phyloP scores from a whole-genome alignment of 1,284 basidiomycete species.

The Rhizopogon hawkerae region DNA sequence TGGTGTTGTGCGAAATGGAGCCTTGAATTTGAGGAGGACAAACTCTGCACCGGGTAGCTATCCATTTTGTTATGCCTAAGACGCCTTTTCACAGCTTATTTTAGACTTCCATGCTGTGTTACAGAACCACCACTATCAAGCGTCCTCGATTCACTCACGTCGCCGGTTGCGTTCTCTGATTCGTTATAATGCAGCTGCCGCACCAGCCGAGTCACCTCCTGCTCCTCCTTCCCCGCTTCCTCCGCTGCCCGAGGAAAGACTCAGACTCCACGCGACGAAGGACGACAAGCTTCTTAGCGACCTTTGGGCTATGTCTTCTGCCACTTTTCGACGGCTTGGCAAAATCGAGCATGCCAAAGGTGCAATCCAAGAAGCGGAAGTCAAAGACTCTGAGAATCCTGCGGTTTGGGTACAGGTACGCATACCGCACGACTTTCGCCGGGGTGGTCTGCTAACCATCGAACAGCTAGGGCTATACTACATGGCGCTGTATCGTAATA shows the following conservation, averaged over 20 bases:
- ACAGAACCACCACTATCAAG: slow-evolving; percentile 60
- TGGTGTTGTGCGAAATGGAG: slow-evolving; percentile 50
- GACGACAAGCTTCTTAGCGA: slow-evolving; percentile 74
- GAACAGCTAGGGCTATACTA: slow-evolving; percentile 72
- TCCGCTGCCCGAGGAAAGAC: slow-evolving; percentile 23
- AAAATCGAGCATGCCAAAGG: slow-evolving; percentile 86
- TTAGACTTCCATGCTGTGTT: slow-evolving; percentile 60
- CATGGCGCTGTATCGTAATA: slow-evolving; percentile 45
- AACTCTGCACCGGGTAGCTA: slow-evolving; percentile 58
- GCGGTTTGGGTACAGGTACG: slow-evolving; percentile 90
- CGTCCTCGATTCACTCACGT: slow-evolving; percentile 81
- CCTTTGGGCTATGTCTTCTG: slow-evolving; percentile 90
- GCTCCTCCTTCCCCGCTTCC: slow-evolving; percentile 33
- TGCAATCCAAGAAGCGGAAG: slow-evolving; percentile 94
- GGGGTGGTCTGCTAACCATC: neutral
- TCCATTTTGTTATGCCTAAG: slow-evolving; percentile 5
- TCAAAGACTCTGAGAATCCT: slow-evolving; percentile 77
- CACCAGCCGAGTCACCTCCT: slow-evolving; percentile 31
- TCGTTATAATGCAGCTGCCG: slow-evolving; percentile 29
- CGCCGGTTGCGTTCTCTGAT: slow-evolving; percentile 47
- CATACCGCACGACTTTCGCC: neutral
- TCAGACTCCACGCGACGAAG: slow-evolving; percentile 41
- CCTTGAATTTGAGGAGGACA: slow-evolving; percentile 41
- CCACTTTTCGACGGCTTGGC: slow-evolving; percentile 83
- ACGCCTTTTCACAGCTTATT: neutral